Base-by-base conservation (phyloP, 2,329 filamentous ascomycete genomes). In the Fusarium sterilihyphosum region DNA sequence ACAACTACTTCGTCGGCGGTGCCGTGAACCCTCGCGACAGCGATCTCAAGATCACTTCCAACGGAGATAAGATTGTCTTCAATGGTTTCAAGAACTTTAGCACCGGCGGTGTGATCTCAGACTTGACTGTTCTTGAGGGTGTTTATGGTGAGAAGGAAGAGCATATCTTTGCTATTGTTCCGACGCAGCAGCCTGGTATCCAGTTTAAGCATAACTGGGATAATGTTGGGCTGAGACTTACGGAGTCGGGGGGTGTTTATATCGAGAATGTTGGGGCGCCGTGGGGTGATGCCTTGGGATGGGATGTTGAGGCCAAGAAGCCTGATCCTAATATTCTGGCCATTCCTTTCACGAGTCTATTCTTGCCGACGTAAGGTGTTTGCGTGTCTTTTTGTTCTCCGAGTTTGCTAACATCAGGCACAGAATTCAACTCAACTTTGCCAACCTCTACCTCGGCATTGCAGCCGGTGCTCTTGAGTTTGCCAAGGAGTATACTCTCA, bases 61-160 rank as follows among this genome's bases (percentile, higher is more conserved):
- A 89, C 2, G 89, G 87, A 3, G 87, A 90, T 8, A 81, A 86
- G 6, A 79, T 92, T 20, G 78, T 90, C 5, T 92, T 91, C 80
- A 88, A 88, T 66, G 90, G 91, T 3, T 86, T 85, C 80, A 93
- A 93, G 80, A 85, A 88, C 81, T 92, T 92, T 84, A 92, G 91
- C 77, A 93, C 91, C 0, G 91, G 91, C 1, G 91, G 90, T 33
- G 90, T 92, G 0, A 85, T 93, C 5, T 92, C 90, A 0, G 91
- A 93, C 67, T 81, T 92, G 26, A 92, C 90, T 0, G 89, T 92
- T 0, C 85, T 93, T 0, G 91, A 93, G 75, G 91, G 91, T 26
- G 87, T 90, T 2, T 82, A 87, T n/a, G 86, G 88, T 6, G 65
- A 60, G 4, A 67, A 29, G 26, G 62, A 66, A 22, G 65, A 67